Conservation (phyloP, 78 protist species). For the Dictyostelium capitatum region DNA sequence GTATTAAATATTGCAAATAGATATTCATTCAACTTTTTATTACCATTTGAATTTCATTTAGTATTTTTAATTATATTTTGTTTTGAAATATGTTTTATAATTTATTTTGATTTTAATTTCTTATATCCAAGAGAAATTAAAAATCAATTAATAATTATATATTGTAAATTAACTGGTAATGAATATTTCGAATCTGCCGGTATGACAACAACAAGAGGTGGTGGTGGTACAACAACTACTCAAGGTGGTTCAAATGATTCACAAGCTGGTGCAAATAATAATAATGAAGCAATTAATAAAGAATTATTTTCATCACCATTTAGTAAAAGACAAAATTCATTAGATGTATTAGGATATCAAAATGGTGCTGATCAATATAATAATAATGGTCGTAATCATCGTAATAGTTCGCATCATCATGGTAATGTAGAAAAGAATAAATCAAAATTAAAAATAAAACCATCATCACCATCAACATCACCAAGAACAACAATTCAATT, state of each 20-base stretch:
- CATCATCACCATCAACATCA: neutral
- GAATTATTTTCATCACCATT: neutral
- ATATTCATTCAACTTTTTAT: neutral
- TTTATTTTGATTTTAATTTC: conserved; percentile 3
- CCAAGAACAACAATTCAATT: conserved; percentile 3
- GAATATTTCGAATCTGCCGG: neutral
- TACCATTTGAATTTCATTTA: conserved; percentile 15
- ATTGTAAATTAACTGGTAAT: neutral
- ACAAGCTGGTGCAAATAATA: neutral
- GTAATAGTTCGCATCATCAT: too few species aligned
- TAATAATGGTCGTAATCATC: too few species aligned
- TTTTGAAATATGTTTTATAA: neutral
- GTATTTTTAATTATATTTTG: conserved; percentile 5
- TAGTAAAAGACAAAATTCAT: neutral
- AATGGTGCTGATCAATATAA: neutral
- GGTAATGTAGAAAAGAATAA: neutral
- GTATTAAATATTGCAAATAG: conserved; percentile 9
- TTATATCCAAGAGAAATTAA: neutral
- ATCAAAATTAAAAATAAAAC: neutral
- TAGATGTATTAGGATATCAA: neutral
- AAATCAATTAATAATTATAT: neutral
- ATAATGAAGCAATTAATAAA: neutral
- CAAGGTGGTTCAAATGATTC: neutral
- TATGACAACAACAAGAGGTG: too few species aligned
- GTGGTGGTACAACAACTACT: neutral